Percentiles rank a stretch among this genome's conserved stretches.
These are phyloP conservation scores for Amanita jacksonii DNA, from an alignment of 768 basidiomycete genomes.

Conservation along the genomic window DNA sequence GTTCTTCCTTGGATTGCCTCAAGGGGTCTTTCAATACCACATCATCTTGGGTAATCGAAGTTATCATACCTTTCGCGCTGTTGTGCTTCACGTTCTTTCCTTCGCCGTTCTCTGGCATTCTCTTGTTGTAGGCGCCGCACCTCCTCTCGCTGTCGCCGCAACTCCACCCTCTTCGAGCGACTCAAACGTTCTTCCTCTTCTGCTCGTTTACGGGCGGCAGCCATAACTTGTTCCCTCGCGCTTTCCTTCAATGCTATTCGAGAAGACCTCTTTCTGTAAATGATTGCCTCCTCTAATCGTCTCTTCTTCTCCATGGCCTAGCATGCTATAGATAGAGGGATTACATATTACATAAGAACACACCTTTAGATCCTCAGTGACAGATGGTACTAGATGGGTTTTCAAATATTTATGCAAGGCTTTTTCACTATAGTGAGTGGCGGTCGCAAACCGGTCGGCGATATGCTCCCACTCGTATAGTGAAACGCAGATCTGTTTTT, in stretches of 20 bases:
- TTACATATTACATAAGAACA: slow-evolving; percentile 12
- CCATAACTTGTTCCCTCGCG: slow-evolving; percentile 65
- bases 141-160: slow-evolving; percentile 48
- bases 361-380: slow-evolving; percentile 61
- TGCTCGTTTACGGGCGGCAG: slow-evolving; percentile 45
- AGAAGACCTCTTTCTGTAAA: slow-evolving; percentile 84
- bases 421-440: slow-evolving; percentile 74
- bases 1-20: not conserved
- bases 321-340: slow-evolving; percentile 4
- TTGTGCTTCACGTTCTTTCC: slow-evolving; percentile 37
- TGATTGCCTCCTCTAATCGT: slow-evolving; percentile 62
- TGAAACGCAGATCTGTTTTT: slow-evolving; percentile 65
- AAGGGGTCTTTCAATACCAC: not conserved
- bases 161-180: slow-evolving; percentile 50
- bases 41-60: too few species aligned
- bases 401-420: slow-evolving; percentile 61
- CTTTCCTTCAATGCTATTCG: slow-evolving; percentile 76
- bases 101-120: slow-evolving; percentile 45
- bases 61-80: slow-evolving; percentile 18
- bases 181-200: slow-evolving; percentile 64
- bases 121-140: slow-evolving; percentile 45
- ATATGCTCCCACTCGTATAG: slow-evolving; percentile 81
- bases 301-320: slow-evolving; percentile 58
- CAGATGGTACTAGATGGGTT: slow-evolving; percentile 58
- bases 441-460: slow-evolving; percentile 63